Evolutionary conservation across 352 stramenopile genomes (phyloP).

Genomic region (Phytophthora hybrid): DNA sequence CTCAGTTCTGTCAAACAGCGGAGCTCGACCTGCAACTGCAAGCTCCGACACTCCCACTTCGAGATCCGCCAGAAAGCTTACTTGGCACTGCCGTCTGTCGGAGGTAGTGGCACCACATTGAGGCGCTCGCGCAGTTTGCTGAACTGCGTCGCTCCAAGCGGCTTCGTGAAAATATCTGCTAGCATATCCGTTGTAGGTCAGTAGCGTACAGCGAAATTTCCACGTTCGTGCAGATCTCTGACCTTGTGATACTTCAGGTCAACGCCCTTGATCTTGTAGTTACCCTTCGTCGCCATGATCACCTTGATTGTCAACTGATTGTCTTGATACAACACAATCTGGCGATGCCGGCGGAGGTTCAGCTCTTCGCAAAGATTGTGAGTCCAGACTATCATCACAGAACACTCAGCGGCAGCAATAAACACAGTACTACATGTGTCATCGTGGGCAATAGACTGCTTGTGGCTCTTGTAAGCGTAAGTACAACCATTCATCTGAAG

Average conservation of each 20-base stretch:
- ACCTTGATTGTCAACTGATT: conserved; percentile 21
- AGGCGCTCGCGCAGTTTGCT: conserved; percentile 1
- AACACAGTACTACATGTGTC: conserved; percentile 8
- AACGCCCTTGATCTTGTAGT: background rate
- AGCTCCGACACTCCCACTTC: background rate
- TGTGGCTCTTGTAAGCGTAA: conserved; percentile 19
- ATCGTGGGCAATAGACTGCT: conserved; percentile 7
- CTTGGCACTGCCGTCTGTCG: background rate
- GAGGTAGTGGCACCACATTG: conserved; percentile 12
- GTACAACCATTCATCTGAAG: conserved; percentile 6
- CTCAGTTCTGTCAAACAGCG: no score
- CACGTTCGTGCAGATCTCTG: conserved; percentile 12
- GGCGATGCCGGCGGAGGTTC: background rate
- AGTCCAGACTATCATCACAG: background rate
- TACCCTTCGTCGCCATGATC: conserved; percentile 9
- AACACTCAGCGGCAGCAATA: no score
- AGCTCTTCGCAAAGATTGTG: conserved; percentile 17
- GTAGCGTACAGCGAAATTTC: conserved; percentile 15
- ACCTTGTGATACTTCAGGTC: no score
- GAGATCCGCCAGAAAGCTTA: background rate
- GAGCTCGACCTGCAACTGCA: no score
- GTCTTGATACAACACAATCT: conserved; percentile 20
- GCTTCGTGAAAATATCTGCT: conserved; percentile 24
- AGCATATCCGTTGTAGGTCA: conserved; percentile 20
- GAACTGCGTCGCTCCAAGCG: conserved; percentile 11